Evolutionary conservation across 2,329 filamentous ascomycete species (phyloP), one percentile per base, ranked within the genome.

Genomic region (Mycogone perniciosa): DNA sequence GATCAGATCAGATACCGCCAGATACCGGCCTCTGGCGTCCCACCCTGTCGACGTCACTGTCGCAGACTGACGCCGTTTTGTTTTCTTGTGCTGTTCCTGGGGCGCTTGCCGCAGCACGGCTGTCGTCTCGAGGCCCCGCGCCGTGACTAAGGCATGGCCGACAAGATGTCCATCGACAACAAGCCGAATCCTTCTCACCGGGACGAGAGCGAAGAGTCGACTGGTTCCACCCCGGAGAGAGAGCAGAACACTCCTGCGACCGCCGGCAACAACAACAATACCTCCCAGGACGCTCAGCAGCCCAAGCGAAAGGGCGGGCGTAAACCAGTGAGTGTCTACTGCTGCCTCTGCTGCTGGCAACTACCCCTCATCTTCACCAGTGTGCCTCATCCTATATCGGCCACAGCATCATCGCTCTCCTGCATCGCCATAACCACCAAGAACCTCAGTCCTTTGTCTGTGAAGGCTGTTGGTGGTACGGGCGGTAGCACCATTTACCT

Each of bases 241-340:
- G 81, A 83, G 48, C 68, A 70, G 42, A 62, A 61, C 51, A 57
- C 57, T 46, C 63, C 67, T 45, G 60, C 68, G 50, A 62, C 67
- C 51, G 61, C 60, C 56, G 60, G 47, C 50, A 52, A 43, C 53
- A 61, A 62, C 57, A 65, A 62, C 56, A 61, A 61, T 52, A 64
- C 62, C 55, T 64, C 70, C 30, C 77, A 77, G 58, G 79, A 82
- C 62, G 69, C 67, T 59, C 79, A 80, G 64, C 81, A 82, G 56
- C 90, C 91, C 66, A 99, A 99, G 78, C 84, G 93, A 65, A 99
- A 99, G 76, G 93, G 93, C 64, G 93, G 93, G 55, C 85, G 93
- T 65, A 99, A 97, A 76, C 93, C 93, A 65, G 93, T 97, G 84
- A 70, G 79, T 96, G 44, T 20, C 20, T 20, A 20, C 31, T 44